A percentile compares a stretch with the other conserved stretches of the same genome.
Evolutionary conservation across 2,329 filamentous ascomycete species (phyloP).

Genomic region (Talaromyces sp.): DNA sequence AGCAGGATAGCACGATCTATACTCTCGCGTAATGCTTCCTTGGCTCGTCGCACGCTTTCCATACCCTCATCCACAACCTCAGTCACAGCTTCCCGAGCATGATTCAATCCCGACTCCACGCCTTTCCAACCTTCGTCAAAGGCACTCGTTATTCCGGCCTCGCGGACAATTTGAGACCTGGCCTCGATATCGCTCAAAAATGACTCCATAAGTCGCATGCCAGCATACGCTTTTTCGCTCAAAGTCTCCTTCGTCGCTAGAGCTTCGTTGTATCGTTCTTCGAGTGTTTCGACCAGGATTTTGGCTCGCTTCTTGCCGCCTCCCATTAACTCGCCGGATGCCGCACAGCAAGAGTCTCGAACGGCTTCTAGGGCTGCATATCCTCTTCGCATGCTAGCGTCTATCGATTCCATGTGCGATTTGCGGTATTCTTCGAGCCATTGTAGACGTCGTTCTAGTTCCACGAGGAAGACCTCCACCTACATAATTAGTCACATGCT

Average conservation of each 20-base stretch:
- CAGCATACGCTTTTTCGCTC: conserved; percentile 86
- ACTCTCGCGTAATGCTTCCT: conserved; percentile 77
- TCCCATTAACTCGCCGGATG: conserved; percentile 85
- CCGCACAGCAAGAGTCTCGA: conserved; percentile 80
- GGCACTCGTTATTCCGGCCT: conserved; percentile 70
- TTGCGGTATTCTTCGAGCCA: conserved; percentile 87
- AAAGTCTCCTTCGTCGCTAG: conserved; percentile 80
- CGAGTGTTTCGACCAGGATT: conserved; percentile 88
- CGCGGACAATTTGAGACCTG: conserved; percentile 72
- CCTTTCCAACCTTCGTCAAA: conserved; percentile 77
- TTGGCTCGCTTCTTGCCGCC: conserved; percentile 79
- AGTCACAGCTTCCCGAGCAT: conserved; percentile 72
- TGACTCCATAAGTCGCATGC: conserved; percentile 79
- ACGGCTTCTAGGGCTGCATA: conserved; percentile 85
- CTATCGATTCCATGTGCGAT: conserved; percentile 73
- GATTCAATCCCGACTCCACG: conserved; percentile 73
- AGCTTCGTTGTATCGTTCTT: conserved; percentile 82
- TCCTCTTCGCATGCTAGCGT: conserved; percentile 78
- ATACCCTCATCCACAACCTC: conserved; percentile 74
- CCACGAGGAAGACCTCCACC: conserved; percentile 60
- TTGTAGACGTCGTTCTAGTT: conserved; percentile 82
- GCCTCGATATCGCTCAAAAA: conserved; percentile 84
- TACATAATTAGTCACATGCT: conserved; percentile 21
- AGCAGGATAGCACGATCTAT: conserved; percentile 74
- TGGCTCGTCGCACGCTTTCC: conserved; percentile 77